Base-by-base conservation (phyloP, 129 eudicot genomes). In the Escallonia herrerae region DNA sequence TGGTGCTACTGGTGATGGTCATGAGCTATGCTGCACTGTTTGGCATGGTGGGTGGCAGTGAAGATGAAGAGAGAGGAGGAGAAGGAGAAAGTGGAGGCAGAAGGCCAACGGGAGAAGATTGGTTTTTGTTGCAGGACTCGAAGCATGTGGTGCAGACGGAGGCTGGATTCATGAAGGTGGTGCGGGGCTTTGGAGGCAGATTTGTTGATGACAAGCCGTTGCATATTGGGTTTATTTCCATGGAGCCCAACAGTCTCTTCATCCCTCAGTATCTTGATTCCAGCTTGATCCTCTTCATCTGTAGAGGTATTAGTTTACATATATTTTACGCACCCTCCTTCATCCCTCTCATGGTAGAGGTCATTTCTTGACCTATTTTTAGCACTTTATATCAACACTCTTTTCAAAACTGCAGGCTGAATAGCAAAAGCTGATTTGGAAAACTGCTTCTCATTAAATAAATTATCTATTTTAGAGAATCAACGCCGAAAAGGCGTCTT, bases 251-350 rank as follows among this genome's bases (percentile, higher is more conserved):
- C 15, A 79, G 84, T 72, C 69, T 93, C 39, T 93, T 93, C 70
- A 72, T 86, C 13, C 98, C 98, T 56, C 98, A 88, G 60, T 93
- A 93, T 46, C 81, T 86, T 58, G 98, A 93, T 67, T 86, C 96
- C n/a, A 73, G 71, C 56, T 63, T 89, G 65, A 78, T 93, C 74
- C 55, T 93, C 70, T 93, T 88, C 78, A 40, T 93, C 11, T 83
- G 85, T 52, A 48, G 50, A 79, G 98, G 98, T 93, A 75, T 6
- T 3, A 1, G 5, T 22, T 22, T 14, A 39, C 6, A 13, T 60
- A 3, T 60, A 13, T 15, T 13, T 47, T 22, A 2, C 7, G 5
- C 40, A 33, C 45, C 8, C 57, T 39, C 42, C 15, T 33, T 42
- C 22, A 8, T 43, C 6, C 54, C 54, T 57, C 14, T 22, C 33